Percentiles rank a stretch among this genome's conserved stretches.
Conservation (phyloP, 192 early-diverging fungal genomes). For the Entophlyctis luteolus region DNA sequence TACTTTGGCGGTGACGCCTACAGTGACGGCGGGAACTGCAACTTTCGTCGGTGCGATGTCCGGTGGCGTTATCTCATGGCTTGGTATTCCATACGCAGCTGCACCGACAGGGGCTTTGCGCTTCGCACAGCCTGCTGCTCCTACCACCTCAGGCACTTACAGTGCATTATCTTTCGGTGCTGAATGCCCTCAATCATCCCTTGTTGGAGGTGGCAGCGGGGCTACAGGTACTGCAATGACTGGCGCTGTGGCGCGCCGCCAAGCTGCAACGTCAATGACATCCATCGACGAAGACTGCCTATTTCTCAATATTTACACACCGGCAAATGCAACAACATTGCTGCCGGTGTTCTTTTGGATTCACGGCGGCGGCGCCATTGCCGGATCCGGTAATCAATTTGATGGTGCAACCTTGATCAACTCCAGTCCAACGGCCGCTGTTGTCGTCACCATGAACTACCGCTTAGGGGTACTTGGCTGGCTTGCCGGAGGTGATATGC, state of each 20-base stretch:
- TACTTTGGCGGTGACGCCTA: no score
- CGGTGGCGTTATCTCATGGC: background rate
- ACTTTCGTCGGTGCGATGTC: no score
- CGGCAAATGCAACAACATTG: background rate
- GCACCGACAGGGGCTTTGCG: conserved; percentile 39
- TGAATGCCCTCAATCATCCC: conserved; percentile 26
- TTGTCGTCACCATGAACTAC: conserved; percentile 54
- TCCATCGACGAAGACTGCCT: conserved; percentile 51
- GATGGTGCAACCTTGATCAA: conserved; percentile 32
- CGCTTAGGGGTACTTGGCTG: conserved; percentile 56
- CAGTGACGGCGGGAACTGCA: no score
- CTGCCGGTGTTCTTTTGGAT: conserved; percentile 63
- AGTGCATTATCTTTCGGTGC: conserved; percentile 14
- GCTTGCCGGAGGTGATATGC: conserved; percentile 29
- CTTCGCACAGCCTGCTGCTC: conserved; percentile 42
- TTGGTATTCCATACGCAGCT: conserved; percentile 51
- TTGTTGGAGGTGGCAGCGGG: no score
- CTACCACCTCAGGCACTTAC: conserved; percentile 7
- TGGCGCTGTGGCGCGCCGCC: no score
- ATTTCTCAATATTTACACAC: conserved; percentile 45
- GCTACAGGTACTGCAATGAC: conserved; percentile 19
- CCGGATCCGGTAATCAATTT: conserved; percentile 41
- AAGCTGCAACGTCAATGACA: no score
- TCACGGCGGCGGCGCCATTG: conserved; percentile 54
- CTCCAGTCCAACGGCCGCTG: background rate